Conservation (phyloP, 1,284 basidiomycete genomes). For the Vanrija humicola region DNA sequence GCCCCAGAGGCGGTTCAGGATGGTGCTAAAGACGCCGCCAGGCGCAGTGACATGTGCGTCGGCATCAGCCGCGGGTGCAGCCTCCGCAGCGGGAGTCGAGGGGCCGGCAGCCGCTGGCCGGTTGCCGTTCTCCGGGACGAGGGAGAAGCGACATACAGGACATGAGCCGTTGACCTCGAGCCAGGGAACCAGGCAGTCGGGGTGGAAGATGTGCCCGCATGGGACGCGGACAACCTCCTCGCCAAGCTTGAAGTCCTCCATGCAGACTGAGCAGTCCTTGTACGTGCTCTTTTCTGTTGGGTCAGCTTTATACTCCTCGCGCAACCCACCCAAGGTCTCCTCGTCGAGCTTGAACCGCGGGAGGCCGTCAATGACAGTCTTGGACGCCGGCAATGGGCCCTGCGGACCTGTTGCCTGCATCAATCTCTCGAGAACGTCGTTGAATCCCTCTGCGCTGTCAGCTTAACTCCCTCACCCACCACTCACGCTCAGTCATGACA, state of each 20-base stretch:
- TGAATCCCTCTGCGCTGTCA: conserved; percentile 36
- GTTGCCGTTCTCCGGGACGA: conserved; percentile 2
- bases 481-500: conserved; percentile 41
- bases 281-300: conserved; percentile 32
- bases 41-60: conserved; percentile 1
- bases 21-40: conserved; percentile 24
- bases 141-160: conserved; percentile 47
- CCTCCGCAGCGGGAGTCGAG: too few species aligned
- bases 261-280: conserved; percentile 47
- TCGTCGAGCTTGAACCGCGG: conserved; percentile 41
- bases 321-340: conserved; percentile 32
- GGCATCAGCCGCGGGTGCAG: not conserved
- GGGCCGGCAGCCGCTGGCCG: not conserved
- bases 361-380: conserved; percentile 41
- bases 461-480: not conserved
- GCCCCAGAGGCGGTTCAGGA: conserved; percentile 37
- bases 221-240: conserved; percentile 41
- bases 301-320: not conserved
- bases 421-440: conserved; percentile 42
- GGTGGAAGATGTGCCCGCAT: conserved; percentile 48
- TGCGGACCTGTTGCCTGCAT: conserved; percentile 48
- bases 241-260: conserved; percentile 41
- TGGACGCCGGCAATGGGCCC: conserved; percentile 42
- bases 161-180: conserved; percentile 46
- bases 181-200: conserved; percentile 47